phyloP scores from a whole-genome alignment of 352 stramenopile genomes.

The Phytophthora fragariae region DNA sequence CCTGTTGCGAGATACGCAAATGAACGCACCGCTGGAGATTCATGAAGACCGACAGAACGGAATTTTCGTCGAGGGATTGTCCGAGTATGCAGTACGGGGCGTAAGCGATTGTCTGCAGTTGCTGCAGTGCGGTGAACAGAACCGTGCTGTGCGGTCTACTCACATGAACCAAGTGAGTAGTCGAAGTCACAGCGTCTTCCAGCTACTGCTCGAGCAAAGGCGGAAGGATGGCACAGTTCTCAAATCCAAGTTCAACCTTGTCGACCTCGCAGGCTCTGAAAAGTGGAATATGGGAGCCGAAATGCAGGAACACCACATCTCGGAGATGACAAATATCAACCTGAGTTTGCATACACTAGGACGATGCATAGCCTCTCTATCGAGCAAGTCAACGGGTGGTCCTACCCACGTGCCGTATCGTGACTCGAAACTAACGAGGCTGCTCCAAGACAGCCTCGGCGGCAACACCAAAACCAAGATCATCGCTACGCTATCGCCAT shows the following conservation, averaged over 20 bases:
- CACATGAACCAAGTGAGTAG: constrained; percentile 93
- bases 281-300: constrained; percentile 91
- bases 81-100: constrained; percentile 88
- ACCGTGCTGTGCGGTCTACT: constrained; percentile 91
- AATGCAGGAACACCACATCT: constrained; percentile 89
- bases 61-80: constrained; percentile 93
- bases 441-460: constrained; percentile 91
- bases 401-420: constrained; percentile 90
- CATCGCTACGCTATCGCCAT: constrained; percentile 91
- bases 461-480: constrained; percentile 93
- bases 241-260: constrained; percentile 95
- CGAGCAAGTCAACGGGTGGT: constrained; percentile 42
- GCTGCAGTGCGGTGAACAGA: constrained; percentile 84
- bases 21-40: constrained; percentile 82
- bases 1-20: constrained; percentile 83
- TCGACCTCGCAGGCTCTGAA: constrained; percentile 94
- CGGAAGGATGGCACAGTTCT: constrained; percentile 74
- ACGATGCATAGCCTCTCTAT: constrained; percentile 87
- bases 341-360: constrained; percentile 93
- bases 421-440: constrained; percentile 93
- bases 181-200: constrained; percentile 92
- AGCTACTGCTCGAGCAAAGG: constrained; percentile 84
- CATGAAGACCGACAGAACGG: constrained; percentile 86
- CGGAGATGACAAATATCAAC: constrained; percentile 96
- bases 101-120: constrained; percentile 89